These are phyloP conservation scores for Trypanosoma rangeli DNA, from an alignment of 208 protist species.

Conservation along the genomic window DNA sequence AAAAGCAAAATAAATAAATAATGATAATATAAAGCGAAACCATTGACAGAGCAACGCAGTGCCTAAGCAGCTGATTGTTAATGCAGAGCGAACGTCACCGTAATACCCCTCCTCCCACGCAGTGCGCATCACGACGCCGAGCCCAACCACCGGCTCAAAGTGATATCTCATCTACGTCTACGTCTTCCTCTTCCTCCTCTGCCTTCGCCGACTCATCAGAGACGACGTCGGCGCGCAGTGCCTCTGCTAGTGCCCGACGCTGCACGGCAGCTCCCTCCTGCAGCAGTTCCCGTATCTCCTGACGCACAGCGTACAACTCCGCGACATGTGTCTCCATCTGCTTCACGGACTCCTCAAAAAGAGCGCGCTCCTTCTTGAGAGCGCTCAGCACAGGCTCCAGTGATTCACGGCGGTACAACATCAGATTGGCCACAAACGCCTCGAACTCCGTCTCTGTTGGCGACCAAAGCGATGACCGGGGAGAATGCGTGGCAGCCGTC, in stretches of 20 bases:
- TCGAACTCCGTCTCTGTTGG: slow-evolving; percentile 55
- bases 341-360: slow-evolving; percentile 41
- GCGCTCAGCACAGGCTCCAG: slow-evolving; percentile 56
- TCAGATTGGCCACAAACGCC: slow-evolving; percentile 65
- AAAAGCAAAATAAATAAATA: neutral
- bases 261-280: slow-evolving; percentile 19
- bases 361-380: slow-evolving; percentile 50
- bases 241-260: slow-evolving; percentile 14
- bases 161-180: slow-evolving; percentile 25
- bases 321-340: slow-evolving; percentile 58
- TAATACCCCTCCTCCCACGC: neutral
- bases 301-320: slow-evolving; percentile 56
- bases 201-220: neutral
- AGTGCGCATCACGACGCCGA: neutral
- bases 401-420: slow-evolving; percentile 77
- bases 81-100: no score
- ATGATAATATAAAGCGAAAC: neutral
- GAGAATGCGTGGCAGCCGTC: neutral
- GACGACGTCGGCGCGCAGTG: slow-evolving; percentile 23
- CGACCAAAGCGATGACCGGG: slow-evolving; percentile 8
- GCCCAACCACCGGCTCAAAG: slow-evolving; percentile 14
- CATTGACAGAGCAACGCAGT: neutral
- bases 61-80: neutral
- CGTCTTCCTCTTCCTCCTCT: slow-evolving; percentile 1
- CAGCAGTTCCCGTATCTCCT: slow-evolving; percentile 64